Base-by-base conservation (phyloP, 2,329 filamentous ascomycete genomes). In the Fusarium pilosicola region DNA sequence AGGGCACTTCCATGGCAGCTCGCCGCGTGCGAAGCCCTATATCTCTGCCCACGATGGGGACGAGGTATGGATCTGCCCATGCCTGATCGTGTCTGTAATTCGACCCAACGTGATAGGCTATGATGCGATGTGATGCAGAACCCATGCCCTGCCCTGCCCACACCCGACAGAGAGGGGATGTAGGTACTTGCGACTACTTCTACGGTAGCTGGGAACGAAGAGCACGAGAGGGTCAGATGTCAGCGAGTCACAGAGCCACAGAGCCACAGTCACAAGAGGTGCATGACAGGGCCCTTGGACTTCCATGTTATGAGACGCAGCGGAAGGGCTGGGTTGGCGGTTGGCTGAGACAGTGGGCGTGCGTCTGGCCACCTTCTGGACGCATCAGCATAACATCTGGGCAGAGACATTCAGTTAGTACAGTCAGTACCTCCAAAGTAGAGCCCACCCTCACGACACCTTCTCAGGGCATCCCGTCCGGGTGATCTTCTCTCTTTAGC, bases 221-320 rank as follows among this genome's bases (percentile, higher is more conserved):
- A 70, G 57, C 58, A 58, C 42, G 68, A 60, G 59, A 74, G 63
- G 71, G 71, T 74, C 71, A 74, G 68, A 74, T 74, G 71, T 65
- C 68, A 55, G 62, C 71, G 60, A 74, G 71, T 74, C 71, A 72
- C 71, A 74, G 64, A 74, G 56, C 59, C 71, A 69, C 71, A 74
- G 68, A 74, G 56, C 59, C 63, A 74, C 68, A 74, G 68, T 74
- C 68, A 74, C 71, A 74, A 74, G 71, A 74, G 68, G 54, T 62
- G 60, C 51, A 62, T 65, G 62, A 62, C 49, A 52, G 45, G 62
- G 62, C 41, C 30, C 30, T 30, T 70, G 58, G 59, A 34, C 65
- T 74, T 39, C 45, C 26, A 48, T 48, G 70, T 24, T 63, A 66
- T 71, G 70, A 74, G 71, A 71, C 66, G 45, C 58, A 60, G 17